Percentiles rank a stretch among this genome's conserved stretches.
phyloP scores from a whole-genome alignment of 1,284 basidiomycete species.

The Xanthoconium separans region DNA sequence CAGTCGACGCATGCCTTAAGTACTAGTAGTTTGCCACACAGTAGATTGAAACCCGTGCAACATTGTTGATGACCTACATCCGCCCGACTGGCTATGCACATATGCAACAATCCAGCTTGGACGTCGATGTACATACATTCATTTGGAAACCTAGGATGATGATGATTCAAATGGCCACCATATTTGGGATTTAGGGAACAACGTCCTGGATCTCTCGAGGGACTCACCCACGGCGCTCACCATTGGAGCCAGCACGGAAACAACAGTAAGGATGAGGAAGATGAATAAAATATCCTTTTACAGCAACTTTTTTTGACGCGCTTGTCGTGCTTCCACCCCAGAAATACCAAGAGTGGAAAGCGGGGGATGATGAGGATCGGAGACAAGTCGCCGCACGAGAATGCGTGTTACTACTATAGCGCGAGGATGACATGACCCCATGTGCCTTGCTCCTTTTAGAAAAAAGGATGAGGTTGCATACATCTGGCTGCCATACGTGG shows the following conservation, averaged over 20 bases:
- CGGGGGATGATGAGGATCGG: conserved; percentile 4
- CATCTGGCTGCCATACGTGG: neutral
- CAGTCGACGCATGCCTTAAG: neutral
- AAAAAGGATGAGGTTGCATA: neutral
- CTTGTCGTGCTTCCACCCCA: too few relatives aligned
- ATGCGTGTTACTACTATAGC: neutral
- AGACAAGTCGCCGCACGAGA: neutral
- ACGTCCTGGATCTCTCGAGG: too few relatives aligned
- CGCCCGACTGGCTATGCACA: neutral
- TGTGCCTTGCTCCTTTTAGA: neutral
- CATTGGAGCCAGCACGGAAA: neutral
- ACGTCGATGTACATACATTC: too few relatives aligned
- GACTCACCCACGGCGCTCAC: too few relatives aligned
- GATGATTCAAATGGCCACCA: neutral
- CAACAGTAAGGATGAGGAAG: conserved; percentile 1
- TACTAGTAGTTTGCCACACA: too few relatives aligned
- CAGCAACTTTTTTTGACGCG: too few relatives aligned
- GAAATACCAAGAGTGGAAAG: conserved; percentile 7
- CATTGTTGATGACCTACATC: too few relatives aligned
- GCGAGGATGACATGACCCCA: too few relatives aligned
- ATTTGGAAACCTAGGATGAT: neutral
- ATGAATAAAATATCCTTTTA: conserved; percentile 1
- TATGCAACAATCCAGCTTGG: too few relatives aligned
- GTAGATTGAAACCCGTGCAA: too few relatives aligned
- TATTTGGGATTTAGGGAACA: neutral